These are phyloP conservation scores for Lecanosticta acicola DNA, from an alignment of 2,329 filamentous ascomycete genomes.

Conservation along the genomic window DNA sequence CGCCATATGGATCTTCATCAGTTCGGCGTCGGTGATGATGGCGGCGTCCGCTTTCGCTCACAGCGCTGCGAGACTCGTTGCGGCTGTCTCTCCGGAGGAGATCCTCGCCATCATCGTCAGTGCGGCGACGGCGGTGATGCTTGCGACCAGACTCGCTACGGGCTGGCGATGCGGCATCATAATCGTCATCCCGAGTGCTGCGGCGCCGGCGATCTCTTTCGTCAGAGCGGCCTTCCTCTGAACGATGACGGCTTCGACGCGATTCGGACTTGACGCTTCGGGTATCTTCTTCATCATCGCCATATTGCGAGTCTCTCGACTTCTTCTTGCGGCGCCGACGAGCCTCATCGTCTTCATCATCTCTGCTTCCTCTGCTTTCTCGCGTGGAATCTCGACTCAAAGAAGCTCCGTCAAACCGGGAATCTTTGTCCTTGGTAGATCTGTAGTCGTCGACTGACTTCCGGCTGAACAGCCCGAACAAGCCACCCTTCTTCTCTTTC, in stretches of 20 bases:
- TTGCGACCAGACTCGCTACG: slow-evolving; percentile 21
- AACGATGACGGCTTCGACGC: slow-evolving; percentile 33
- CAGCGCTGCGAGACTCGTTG: slow-evolving; percentile 11
- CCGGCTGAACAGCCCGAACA: slow-evolving; percentile 43
- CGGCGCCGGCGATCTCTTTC: slow-evolving; percentile 23
- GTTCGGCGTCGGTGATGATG: slow-evolving; percentile 20
- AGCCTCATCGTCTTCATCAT: slow-evolving; percentile 38
- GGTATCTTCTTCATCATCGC: slow-evolving; percentile 21
- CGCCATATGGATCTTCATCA: slow-evolving; percentile 18
- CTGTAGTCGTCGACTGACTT: slow-evolving; percentile 38
- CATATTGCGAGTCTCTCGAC: slow-evolving; percentile 35
- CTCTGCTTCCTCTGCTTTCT: slow-evolving; percentile 14
- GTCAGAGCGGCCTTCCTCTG: slow-evolving; percentile 15
- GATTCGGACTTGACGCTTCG: slow-evolving; percentile 8
- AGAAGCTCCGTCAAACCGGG: slow-evolving; percentile 15
- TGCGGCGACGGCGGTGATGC: slow-evolving; percentile 24
- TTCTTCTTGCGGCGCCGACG: slow-evolving; percentile 42
- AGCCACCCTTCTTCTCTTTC: slow-evolving; percentile 42
- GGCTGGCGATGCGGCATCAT: slow-evolving; percentile 12
- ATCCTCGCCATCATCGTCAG: slow-evolving; percentile 22
- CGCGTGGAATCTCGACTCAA: slow-evolving; percentile 19
- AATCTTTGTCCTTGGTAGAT: slow-evolving; percentile 28
- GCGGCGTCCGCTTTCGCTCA: slow-evolving; percentile 18
- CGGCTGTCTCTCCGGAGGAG: slow-evolving; percentile 16
- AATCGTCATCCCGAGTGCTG: slow-evolving; percentile 21